A percentile compares a stretch with the other conserved stretches of the same genome.
phyloP scores from a whole-genome alignment of 148 eudicot species.

The Arbutus unedo region DNA sequence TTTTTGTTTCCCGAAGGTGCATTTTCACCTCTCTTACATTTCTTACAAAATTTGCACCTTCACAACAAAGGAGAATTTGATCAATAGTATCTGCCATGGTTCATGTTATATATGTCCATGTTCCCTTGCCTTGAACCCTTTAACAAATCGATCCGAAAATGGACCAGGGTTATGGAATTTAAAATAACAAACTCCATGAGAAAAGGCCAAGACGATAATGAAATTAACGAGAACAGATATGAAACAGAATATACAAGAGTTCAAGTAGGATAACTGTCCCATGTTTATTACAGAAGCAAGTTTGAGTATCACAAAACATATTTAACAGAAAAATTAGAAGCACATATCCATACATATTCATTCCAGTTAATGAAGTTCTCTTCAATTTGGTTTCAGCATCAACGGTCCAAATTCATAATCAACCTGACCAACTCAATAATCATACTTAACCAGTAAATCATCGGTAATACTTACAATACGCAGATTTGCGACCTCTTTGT shows the following conservation, averaged over 20 bases:
- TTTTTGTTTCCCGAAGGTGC: background rate
- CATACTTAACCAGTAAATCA: background rate
- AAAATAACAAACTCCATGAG: background rate
- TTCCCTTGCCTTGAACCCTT: background rate
- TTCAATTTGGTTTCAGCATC: background rate
- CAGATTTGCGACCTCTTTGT: conserved; percentile 59
- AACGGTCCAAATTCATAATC: background rate
- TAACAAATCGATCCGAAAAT: background rate
- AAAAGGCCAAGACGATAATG: background rate
- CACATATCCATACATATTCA: background rate
- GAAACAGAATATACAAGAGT: background rate
- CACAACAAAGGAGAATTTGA: background rate
- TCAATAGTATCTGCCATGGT: no score
- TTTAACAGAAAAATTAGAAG: background rate
- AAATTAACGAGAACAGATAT: background rate
- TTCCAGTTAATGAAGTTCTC: no score
- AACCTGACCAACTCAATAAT: background rate
- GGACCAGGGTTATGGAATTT: background rate
- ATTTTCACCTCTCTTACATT: background rate
- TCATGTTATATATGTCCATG: no score
- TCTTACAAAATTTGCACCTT: background rate
- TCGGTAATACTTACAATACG: conserved; percentile 55
- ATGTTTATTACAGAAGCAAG: background rate
- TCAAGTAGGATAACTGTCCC: background rate
- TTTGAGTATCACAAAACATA: background rate